A percentile compares a stretch with the other conserved stretches of the same genome.
Conservation (phyloP, 768 basidiomycete genomes). For the Tylopilus sp. region DNA sequence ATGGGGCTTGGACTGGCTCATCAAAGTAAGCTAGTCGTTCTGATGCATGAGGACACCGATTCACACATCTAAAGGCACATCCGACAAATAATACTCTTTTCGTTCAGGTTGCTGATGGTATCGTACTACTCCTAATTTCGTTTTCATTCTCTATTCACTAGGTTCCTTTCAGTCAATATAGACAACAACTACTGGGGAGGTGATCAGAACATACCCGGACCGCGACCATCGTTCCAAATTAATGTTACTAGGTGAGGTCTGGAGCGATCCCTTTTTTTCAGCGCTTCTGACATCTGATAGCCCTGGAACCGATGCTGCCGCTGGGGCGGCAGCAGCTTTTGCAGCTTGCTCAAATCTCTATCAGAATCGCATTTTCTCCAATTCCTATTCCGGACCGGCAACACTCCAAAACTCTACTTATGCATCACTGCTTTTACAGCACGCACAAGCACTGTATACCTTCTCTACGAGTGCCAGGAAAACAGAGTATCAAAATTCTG, state of each 20-base stretch:
- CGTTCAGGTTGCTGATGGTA: constrained; percentile 72
- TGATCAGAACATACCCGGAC: constrained; percentile 69
- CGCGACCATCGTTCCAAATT: constrained; percentile 75
- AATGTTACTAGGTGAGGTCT: constrained; percentile 53
- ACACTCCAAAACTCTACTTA: constrained; percentile 73
- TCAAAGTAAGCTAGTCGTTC: constrained; percentile 54
- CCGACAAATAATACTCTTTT: constrained; percentile 67
- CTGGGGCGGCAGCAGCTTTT: constrained; percentile 82
- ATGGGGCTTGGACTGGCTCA: constrained; percentile 91
- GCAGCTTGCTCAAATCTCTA: constrained; percentile 85
- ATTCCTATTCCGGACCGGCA: constrained; percentile 55
- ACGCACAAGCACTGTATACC: constrained; percentile 70
- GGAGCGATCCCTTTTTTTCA: background rate
- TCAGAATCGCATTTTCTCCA: constrained; percentile 52
- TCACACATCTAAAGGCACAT: constrained; percentile 58
- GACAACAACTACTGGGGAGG: constrained; percentile 91
- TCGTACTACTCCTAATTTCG: background rate
- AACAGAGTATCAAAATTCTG: constrained; percentile 64
- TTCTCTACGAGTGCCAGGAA: constrained; percentile 71
- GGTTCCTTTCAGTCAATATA: constrained; percentile 41
- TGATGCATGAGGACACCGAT: background rate
- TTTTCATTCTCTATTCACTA: constrained; percentile 1
- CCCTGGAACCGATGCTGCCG: constrained; percentile 89
- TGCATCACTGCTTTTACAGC: constrained; percentile 61
- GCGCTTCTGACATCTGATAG: constrained; percentile 22